A percentile compares a stretch with the other conserved stretches of the same genome.
These are phyloP conservation scores for Tulasnella calospora DNA, from an alignment of 768 basidiomycete genomes.

Conservation along the genomic window DNA sequence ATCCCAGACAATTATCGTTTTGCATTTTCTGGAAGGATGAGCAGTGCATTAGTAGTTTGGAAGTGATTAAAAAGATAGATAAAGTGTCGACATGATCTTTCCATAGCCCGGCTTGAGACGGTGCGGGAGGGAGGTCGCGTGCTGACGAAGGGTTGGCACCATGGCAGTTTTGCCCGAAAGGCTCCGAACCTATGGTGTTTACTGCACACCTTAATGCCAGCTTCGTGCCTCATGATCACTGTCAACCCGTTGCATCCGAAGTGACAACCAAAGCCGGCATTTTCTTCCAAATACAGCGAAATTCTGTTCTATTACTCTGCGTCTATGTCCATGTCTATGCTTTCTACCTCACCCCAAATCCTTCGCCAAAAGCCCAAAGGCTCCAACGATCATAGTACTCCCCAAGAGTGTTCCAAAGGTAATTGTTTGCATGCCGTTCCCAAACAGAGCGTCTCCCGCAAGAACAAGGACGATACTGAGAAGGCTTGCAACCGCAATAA, in stretches of 20 bases:
- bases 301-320: neutral
- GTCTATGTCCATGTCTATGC: neutral
- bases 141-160: neutral
- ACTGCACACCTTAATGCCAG: neutral
- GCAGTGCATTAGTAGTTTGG: neutral
- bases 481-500: slow-evolving; percentile 85
- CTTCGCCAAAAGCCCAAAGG: slow-evolving; percentile 73
- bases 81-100: neutral
- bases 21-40: neutral
- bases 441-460: slow-evolving; percentile 69
- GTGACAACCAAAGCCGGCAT: neutral
- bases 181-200: neutral
- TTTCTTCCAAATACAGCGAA: neutral
- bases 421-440: slow-evolving; percentile 54
- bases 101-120: neutral
- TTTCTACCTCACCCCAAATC: slow-evolving; percentile 45
- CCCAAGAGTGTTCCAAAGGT: slow-evolving; percentile 72
- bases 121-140: neutral
- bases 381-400: slow-evolving; percentile 70
- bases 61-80: neutral
- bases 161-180: neutral
- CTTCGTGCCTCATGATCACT: neutral
- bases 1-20: neutral
- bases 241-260: neutral
- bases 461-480: slow-evolving; percentile 90